Conservation (phyloP, 345 rosid genomes). For the Citrus australasica region DNA sequence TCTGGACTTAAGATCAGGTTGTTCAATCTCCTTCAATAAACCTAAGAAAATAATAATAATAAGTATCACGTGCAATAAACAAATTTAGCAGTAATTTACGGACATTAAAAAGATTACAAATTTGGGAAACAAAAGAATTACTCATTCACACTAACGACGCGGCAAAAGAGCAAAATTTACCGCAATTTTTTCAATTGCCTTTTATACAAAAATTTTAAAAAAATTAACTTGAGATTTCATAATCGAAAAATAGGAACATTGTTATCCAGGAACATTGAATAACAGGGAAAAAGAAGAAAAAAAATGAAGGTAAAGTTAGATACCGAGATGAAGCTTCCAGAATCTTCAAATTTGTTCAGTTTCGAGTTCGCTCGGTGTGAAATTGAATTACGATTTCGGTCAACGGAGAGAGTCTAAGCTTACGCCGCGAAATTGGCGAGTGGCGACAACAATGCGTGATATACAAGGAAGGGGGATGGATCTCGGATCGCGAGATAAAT, state of each 20-base stretch:
- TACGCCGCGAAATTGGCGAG: neutral
- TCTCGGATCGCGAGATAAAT: conserved; percentile 25
- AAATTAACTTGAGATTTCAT: neutral
- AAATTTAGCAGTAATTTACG: neutral
- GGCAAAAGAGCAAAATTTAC: neutral
- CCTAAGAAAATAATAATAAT: neutral
- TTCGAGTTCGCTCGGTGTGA: neutral
- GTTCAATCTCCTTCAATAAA: neutral
- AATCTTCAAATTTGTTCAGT: neutral
- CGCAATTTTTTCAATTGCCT: neutral
- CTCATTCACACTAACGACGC: neutral
- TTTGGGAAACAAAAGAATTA: neutral
- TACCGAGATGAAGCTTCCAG: neutral
- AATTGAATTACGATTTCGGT: neutral
- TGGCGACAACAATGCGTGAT: neutral
- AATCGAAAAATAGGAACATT: neutral
- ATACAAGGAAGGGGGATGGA: neutral
- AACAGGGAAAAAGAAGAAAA: neutral
- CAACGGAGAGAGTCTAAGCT: neutral
- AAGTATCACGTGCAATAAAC: neutral
- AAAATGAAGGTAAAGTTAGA: neutral
- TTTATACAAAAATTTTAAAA: neutral
- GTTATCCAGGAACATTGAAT: neutral
- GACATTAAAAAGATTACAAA: neutral
- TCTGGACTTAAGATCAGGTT: neutral